Conservation (phyloP, 2,329 filamentous ascomycete genomes). For the Ceratocystiopsis brevicomis region DNA sequence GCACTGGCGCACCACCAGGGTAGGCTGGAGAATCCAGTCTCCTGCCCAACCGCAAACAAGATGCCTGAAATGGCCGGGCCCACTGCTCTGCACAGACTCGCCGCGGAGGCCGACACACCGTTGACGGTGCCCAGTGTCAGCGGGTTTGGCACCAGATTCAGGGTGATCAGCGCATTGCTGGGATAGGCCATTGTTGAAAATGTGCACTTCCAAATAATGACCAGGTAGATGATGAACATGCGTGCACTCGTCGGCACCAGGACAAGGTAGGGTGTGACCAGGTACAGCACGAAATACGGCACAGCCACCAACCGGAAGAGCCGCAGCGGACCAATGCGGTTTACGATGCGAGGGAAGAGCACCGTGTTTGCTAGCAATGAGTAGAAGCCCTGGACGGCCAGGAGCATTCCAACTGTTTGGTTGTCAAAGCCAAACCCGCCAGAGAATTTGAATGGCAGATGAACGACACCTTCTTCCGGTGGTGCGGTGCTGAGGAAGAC, state of each 20-base stretch:
- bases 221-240: slow-evolving; percentile 54
- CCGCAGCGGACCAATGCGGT: slow-evolving; percentile 55
- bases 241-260: slow-evolving; percentile 56
- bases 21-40: slow-evolving; percentile 65
- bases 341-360: slow-evolving; percentile 62
- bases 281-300: slow-evolving; percentile 72
- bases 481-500: slow-evolving; percentile 64
- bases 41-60: slow-evolving; percentile 63
- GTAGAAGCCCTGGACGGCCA: slow-evolving; percentile 75
- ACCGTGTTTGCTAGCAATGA: slow-evolving; percentile 75
- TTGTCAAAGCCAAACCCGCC: slow-evolving; percentile 73
- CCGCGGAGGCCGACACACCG: slow-evolving; percentile 76
- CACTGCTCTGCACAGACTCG: slow-evolving; percentile 72
- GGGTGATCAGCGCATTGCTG: slow-evolving; percentile 70
- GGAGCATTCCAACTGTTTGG: slow-evolving; percentile 69
- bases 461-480: slow-evolving; percentile 27
- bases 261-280: slow-evolving; percentile 74
- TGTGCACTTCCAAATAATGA: slow-evolving; percentile 82
- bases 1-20: slow-evolving; percentile 84
- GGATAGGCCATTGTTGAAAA: slow-evolving; percentile 85
- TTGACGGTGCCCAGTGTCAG: slow-evolving; percentile 82
- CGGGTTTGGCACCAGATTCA: slow-evolving; percentile 70
- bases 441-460: slow-evolving; percentile 71
- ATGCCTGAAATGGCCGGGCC: slow-evolving; percentile 77
- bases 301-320: slow-evolving; percentile 69